Evolutionary conservation across 768 basidiomycete genomes (phyloP).

Genomic region (Calocybe indica): DNA sequence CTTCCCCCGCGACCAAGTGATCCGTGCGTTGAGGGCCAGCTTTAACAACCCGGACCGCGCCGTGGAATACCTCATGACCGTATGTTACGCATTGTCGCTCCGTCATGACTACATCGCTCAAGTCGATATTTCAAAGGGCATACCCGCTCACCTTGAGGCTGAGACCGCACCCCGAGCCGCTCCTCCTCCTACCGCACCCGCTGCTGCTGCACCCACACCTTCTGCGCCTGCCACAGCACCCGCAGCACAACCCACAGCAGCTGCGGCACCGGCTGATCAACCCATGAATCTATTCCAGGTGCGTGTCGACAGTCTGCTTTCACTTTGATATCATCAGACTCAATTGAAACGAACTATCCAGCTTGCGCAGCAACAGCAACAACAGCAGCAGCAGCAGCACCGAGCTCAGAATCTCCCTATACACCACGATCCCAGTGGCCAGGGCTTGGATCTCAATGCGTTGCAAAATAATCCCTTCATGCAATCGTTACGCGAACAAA

Average conservation of each 20-base stretch:
- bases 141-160: conserved; percentile 62
- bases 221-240: conserved; percentile 29
- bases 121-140: conserved; percentile 48
- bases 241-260: conserved; percentile 22
- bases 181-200: conserved; percentile 28
- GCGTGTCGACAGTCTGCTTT: conserved; percentile 9
- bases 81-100: conserved; percentile 28
- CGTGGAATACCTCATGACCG: conserved; percentile 95
- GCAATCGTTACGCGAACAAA: conserved; percentile 64
- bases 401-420: too few relatives aligned
- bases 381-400: conserved; percentile 29
- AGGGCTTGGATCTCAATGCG: conserved; percentile 38
- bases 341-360: conserved; percentile 18
- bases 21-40: conserved; percentile 83
- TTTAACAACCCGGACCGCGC: conserved; percentile 98
- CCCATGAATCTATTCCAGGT: conserved; percentile 90
- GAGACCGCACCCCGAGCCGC: conserved; percentile 34
- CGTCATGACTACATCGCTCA: conserved; percentile 2
- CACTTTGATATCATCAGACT: neutral
- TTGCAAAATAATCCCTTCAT: conserved; percentile 63
- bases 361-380: conserved; percentile 72
- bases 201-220: conserved; percentile 30
- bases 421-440: conserved; percentile 17
- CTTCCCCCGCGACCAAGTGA: conserved; percentile 78
- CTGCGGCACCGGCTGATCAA: conserved; percentile 29